Percentiles rank a stretch among this genome's conserved stretches.
These are phyloP conservation scores for Xerocomellus dryophilus DNA, from an alignment of 768 basidiomycete genomes.

Conservation along the genomic window DNA sequence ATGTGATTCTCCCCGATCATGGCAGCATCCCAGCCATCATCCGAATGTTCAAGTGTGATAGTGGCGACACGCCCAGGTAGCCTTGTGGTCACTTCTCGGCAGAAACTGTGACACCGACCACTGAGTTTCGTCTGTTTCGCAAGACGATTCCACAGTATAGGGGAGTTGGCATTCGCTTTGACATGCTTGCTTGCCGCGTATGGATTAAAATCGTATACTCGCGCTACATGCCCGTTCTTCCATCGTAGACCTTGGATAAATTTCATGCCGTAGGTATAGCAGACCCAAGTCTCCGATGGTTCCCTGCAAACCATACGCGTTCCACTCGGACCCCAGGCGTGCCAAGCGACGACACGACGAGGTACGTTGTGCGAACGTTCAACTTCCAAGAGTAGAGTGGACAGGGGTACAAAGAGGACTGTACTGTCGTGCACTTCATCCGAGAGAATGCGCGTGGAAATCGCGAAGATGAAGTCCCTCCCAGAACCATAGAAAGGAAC, in stretches of 20 bases:
- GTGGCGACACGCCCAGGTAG: constrained; percentile 29
- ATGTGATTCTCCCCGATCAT: constrained; percentile 39
- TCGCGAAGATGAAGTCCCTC: constrained; percentile 33
- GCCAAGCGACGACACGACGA: constrained; percentile 24
- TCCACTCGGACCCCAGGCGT: constrained; percentile 31
- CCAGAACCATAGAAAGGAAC: constrained; percentile 25
- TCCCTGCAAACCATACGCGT: constrained; percentile 30
- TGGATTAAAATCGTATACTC: constrained; percentile 35
- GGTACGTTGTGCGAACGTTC: constrained; percentile 5
- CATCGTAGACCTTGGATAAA: constrained; percentile 29
- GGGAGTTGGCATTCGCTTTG: constrained; percentile 4
- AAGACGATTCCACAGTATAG: constrained; percentile 20
- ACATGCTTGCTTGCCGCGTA: constrained; percentile 19
- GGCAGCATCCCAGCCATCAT: constrained; percentile 27
- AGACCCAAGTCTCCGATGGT: constrained; percentile 35
- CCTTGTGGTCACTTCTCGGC: constrained; percentile 21
- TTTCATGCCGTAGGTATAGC: constrained; percentile 35
- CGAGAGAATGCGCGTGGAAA: constrained; percentile 21
- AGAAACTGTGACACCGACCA: constrained; percentile 18
- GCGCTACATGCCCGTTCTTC: constrained; percentile 17
- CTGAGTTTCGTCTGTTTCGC: constrained; percentile 5
- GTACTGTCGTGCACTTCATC: constrained; percentile 8
- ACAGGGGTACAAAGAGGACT: constrained; percentile 32
- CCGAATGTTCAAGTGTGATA: constrained; percentile 11
- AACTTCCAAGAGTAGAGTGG: constrained; percentile 28